Evolutionary conservation across 129 eudicot genomes (phyloP), one percentile per base, ranked within the genome.

Genomic region (Scalesia atractyloides): DNA sequence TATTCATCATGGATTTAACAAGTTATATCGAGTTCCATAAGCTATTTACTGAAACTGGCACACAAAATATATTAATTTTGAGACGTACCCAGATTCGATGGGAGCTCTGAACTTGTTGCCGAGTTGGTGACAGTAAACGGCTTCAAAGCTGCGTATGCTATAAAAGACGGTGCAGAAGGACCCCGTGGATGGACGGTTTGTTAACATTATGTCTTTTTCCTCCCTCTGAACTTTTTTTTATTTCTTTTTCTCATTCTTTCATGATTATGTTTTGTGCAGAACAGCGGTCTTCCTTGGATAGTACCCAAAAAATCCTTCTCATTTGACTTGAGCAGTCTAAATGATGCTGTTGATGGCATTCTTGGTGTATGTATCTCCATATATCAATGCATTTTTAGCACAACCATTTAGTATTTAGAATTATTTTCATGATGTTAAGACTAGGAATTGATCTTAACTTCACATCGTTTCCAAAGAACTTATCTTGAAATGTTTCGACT

Each of bases 141-240:
- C 58, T 94, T 90, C 80, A 94, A 90, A 86, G 91, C 96, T 64
- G 99, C 99, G 58, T 94, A 88, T 72, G 99, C 97, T 54, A 82
- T 94, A 63, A 94, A 90, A 90, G 99, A 90, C 71, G 99, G 99
- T 60, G 97, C 99, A 60, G 99, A 94, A 86, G 99, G 99, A 67
- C 68, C 93, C 52, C 81, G 89, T 69, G n/a, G n/a, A n/a, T n/a
- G n/a, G n/a, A n/a, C n/a, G n/a, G n/a, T n/a, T 78, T 75, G 81
- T 70, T 37, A 4, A 37, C 43, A 8, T 37, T 76, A 8, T 75
- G 8, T 12, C 37, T 13, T 15, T 67, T 9, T 72, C 48, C 37
- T 56, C 43, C 34, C 46, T 61, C 49, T n/a, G n/a, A 62, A 36
- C 33, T 61, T 54, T 59, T 39, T 39, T 37, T 24, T 60, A 36